Conservation (phyloP, 257 asterid genomes). For the Cinchona pubescens region DNA sequence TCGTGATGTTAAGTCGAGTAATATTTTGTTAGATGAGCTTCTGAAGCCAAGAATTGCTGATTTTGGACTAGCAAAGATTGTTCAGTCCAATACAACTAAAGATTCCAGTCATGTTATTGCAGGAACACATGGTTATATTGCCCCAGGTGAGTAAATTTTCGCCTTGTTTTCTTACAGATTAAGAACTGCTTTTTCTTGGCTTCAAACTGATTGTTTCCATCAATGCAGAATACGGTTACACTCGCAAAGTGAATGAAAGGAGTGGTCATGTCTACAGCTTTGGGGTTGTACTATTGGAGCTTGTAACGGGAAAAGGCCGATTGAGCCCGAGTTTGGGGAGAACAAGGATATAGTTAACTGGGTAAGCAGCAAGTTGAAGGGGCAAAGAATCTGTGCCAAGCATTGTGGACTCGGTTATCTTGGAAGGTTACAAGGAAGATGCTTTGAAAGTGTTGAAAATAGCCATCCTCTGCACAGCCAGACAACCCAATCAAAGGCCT, state of each 20-base stretch:
- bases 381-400: slow-evolving; percentile 55
- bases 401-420: slow-evolving; percentile 53
- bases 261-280: slow-evolving; percentile 87
- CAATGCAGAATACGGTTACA: slow-evolving; percentile 76
- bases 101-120: slow-evolving; percentile 75
- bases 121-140: slow-evolving; percentile 90
- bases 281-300: slow-evolving; percentile 93
- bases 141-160: slow-evolving; percentile 61
- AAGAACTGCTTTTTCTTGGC: neutral
- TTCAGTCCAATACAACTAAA: slow-evolving; percentile 34
- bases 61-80: slow-evolving; percentile 80
- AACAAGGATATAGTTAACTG: slow-evolving; percentile 68
- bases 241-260: slow-evolving; percentile 71
- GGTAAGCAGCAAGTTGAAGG: slow-evolving; percentile 67
- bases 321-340: slow-evolving; percentile 75
- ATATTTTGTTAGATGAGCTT: slow-evolving; percentile 72
- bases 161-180: neutral
- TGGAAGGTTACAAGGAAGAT: slow-evolving; percentile 48
- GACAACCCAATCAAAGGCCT: slow-evolving; percentile 72
- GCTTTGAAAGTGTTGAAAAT: slow-evolving; percentile 67
- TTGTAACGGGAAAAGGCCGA: slow-evolving; percentile 80
- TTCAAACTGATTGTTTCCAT: neutral
- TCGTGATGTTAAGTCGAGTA: slow-evolving; percentile 92
- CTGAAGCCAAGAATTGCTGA: slow-evolving; percentile 82
- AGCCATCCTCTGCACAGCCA: slow-evolving; percentile 77